Evolutionary conservation across 1,139 yeast genomes (phyloP).

Genomic region (Pichia sp.): DNA sequence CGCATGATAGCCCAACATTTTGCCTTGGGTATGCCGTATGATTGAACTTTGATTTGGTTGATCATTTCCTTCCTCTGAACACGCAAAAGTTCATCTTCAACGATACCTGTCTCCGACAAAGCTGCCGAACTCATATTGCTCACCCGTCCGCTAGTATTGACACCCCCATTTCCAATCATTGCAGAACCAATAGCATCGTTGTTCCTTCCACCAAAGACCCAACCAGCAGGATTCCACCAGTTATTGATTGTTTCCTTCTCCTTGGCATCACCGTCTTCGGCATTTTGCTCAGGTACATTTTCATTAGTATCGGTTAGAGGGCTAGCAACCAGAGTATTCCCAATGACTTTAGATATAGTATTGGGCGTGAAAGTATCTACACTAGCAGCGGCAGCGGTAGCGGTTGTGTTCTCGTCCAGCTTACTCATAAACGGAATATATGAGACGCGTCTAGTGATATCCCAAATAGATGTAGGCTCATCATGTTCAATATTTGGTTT

Average conservation of each 20-base stretch:
- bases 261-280: too few species aligned
- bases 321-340: slow-evolving; percentile 2
- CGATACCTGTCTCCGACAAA: slow-evolving; percentile 7
- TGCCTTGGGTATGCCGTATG: slow-evolving; percentile 17
- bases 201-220: too few species aligned
- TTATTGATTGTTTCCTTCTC: too few species aligned
- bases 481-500: background rate
- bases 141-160: too few species aligned
- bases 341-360: slow-evolving; percentile 4
- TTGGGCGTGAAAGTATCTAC: slow-evolving; percentile 3
- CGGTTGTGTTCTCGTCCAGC: slow-evolving; percentile 3
- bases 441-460: slow-evolving; percentile 9
- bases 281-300: too few species aligned
- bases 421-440: too few species aligned
- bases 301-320: too few species aligned
- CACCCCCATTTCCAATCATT: too few species aligned
- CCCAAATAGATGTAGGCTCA: slow-evolving; percentile 6
- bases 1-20: slow-evolving; percentile 21
- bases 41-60: slow-evolving; percentile 16
- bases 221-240: too few species aligned
- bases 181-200: too few species aligned
- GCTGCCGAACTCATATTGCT: too few species aligned
- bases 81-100: slow-evolving; percentile 11
- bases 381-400: background rate
- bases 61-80: slow-evolving; percentile 12